Base-by-base conservation (phyloP, 2,329 filamentous ascomycete species). In the Curvularia verruculosa region DNA sequence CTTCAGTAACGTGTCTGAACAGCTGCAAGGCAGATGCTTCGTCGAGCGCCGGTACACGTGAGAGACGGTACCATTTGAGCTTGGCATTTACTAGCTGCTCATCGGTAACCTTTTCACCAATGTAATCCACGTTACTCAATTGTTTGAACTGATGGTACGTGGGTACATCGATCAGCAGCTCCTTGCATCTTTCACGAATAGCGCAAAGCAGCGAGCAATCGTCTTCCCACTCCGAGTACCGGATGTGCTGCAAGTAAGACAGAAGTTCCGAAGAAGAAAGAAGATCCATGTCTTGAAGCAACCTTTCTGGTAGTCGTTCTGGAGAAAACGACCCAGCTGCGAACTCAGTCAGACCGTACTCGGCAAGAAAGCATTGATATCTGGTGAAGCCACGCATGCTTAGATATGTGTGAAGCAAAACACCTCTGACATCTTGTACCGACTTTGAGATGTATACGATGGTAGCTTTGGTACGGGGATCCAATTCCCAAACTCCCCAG, bases 401-500 rank as follows among this genome's bases (percentile, higher is more conserved):
- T n/a, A 77, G 48, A 41, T 74, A 71, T 5, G 71, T 73, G 52
- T 77, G 74, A 10, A 76, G 56, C 7, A 77, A 50, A 1, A 67
- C 65, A 3, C 58, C 63, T 15, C 64, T 56, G 12, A 75, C 39
- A 51, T 76, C 67, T 46, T 71, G 70, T 1, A 72, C 70, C 4
- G 69, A 71, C 56, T 77, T 75, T 1, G 74, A 77, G 10, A 75
- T 40, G 49, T 76, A 77, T n/a, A 77, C 67, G 12, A 74, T 60
- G 8, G 66, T 54, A 1, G 63, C 60, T 31, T 65, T 69, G 5
- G 71, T 70, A 29, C 69, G 60, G 21, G 61, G 64, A 13, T 75
- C 71, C 0, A 67, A 40, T 55, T 77, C 74, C 64, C 68, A 75
- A 12, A 77, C 67, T 15, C 71, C 61, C 74, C 74, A 77, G 44